Percentiles rank a stretch among this genome's conserved stretches.
Conservation (phyloP, 306 rosid genomes). For the Vigna angularis region DNA sequence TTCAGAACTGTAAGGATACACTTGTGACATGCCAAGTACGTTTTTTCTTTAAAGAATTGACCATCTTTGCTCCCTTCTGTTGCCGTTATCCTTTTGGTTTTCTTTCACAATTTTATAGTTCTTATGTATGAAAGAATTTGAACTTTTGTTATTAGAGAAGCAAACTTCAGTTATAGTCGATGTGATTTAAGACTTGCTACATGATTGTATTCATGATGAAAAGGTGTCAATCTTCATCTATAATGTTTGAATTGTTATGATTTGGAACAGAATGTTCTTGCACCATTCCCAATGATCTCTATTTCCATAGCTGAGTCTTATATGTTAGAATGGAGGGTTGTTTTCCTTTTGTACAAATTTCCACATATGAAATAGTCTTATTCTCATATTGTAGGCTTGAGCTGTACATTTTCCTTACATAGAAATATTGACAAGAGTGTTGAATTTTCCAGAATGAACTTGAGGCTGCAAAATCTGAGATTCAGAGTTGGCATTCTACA, state of each 20-base stretch:
- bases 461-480: conserved; percentile 77
- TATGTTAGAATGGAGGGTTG: conserved; percentile 22
- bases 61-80: neutral
- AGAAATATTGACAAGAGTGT: neutral
- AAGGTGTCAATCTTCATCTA: too few species aligned
- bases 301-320: neutral
- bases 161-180: neutral
- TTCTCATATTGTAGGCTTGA: conserved; percentile 13
- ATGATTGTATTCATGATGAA: too few species aligned
- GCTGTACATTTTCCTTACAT: conserved; percentile 15
- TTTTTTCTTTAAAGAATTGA: conserved; percentile 35
- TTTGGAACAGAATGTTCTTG: neutral
- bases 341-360: conserved; percentile 21
- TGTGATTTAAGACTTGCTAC: neutral
- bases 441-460: conserved; percentile 70
- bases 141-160: conserved; percentile 17
- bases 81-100: too few species aligned
- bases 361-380: conserved; percentile 14
- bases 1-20: conserved; percentile 69
- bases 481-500: conserved; percentile 79
- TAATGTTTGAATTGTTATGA: too few species aligned
- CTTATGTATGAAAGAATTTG: neutral
- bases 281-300: too few species aligned
- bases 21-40: conserved; percentile 82
- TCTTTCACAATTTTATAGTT: too few species aligned